A percentile compares a stretch with the other conserved stretches of the same genome.
Evolutionary conservation across 768 basidiomycete species (phyloP).

Genomic region (Daedaleopsis nitida): DNA sequence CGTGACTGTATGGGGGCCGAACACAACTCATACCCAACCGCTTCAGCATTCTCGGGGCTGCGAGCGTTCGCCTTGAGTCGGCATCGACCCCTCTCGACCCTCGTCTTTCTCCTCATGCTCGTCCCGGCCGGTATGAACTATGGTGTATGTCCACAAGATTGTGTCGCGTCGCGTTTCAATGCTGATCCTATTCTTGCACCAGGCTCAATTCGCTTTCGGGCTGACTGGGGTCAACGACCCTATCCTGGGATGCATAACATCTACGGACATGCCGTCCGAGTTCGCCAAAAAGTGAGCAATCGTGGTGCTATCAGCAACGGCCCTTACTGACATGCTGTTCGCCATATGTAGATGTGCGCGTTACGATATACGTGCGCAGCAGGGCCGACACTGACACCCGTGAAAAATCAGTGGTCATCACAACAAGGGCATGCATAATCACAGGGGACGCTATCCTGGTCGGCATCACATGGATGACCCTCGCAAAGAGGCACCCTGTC

Average conservation of each 20-base stretch:
- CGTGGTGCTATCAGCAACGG: no score
- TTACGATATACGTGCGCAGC: no score
- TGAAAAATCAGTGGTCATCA: neutral
- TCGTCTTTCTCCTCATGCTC: neutral
- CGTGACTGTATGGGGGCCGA: no score
- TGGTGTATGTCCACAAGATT: neutral
- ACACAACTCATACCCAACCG: neutral
- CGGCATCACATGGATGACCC: neutral
- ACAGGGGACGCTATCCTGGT: neutral
- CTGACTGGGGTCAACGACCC: neutral
- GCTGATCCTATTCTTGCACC: neutral
- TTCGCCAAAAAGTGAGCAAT: no score
- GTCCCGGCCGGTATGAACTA: neutral
- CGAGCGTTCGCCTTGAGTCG: neutral
- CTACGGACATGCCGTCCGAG: no score
- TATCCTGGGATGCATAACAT: neutral
- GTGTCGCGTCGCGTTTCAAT: no score
- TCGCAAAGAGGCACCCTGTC: neutral
- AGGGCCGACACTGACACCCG: no score
- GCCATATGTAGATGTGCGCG: neutral
- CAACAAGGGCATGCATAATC: neutral
- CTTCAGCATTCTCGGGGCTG: neutral
- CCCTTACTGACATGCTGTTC: neutral
- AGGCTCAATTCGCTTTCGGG: neutral
- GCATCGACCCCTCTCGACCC: neutral